Percentiles rank a stretch among this genome's conserved stretches.
Evolutionary conservation across 139 green algal species (phyloP).

Genomic region (Micractinium conductrix): DNA sequence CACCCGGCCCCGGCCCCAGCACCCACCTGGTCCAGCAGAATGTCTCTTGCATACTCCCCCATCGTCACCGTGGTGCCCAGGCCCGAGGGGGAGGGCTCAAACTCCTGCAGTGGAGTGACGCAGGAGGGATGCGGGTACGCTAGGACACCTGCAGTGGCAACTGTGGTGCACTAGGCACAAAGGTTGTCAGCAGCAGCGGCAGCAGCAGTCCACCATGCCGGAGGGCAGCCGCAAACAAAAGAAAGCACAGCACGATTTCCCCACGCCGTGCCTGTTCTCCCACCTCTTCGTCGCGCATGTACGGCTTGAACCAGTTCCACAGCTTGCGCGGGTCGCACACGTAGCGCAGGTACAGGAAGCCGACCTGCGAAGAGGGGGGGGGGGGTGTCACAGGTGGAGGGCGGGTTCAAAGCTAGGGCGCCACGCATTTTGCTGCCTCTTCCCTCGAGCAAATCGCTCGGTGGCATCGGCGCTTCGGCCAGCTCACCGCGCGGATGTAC

Average conservation of each 20-base stretch:
- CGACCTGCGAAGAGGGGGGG: constrained; percentile 67
- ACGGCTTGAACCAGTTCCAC: constrained; percentile 87
- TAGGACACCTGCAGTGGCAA: not conserved
- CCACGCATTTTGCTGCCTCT: too few relatives aligned
- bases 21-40: constrained; percentile 90
- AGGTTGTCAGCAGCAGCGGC: not conserved
- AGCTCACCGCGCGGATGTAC: constrained; percentile 94
- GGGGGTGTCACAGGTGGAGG: not conserved
- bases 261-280: too few relatives aligned
- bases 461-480: not conserved
- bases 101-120: constrained; percentile 63
- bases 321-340: constrained; percentile 83
- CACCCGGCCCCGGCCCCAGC: too few relatives aligned
- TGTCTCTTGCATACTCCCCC: constrained; percentile 85
- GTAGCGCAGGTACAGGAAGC: constrained; percentile 96
- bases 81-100: constrained; percentile 64
- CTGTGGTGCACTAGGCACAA: not conserved
- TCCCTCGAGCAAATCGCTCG: too few relatives aligned
- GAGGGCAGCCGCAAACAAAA: too few relatives aligned
- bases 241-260: too few relatives aligned
- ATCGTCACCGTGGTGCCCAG: constrained; percentile 78
- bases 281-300: constrained; percentile 89
- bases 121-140: not conserved
- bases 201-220: too few relatives aligned
- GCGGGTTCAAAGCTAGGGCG: not conserved